Evolutionary conservation across 768 basidiomycete genomes (phyloP).

Genomic region (Boletus fagicola): DNA sequence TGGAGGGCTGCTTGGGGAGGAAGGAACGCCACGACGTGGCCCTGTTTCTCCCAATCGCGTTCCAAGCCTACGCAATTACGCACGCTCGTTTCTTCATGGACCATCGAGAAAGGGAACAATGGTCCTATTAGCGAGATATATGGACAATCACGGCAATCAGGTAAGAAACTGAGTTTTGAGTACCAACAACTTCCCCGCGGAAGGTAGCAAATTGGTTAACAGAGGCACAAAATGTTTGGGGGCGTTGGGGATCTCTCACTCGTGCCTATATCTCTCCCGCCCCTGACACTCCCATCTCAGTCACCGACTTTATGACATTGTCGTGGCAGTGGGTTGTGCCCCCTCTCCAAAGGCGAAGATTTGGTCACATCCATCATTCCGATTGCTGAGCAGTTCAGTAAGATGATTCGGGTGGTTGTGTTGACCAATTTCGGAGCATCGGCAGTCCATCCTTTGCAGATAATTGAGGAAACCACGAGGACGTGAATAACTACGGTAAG

Average conservation of each 20-base stretch:
- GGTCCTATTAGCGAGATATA: conserved; percentile 2
- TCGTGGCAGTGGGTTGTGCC: conserved; percentile 9
- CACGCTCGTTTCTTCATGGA: conserved; percentile 6
- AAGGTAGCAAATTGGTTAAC: background rate
- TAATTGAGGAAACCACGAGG: conserved; percentile 6
- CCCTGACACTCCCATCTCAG: background rate
- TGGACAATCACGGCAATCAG: background rate
- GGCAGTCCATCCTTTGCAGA: background rate
- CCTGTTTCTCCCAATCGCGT: conserved; percentile 5
- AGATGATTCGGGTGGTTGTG: conserved; percentile 4
- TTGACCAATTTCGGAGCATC: conserved; percentile 4
- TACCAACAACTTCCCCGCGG: background rate
- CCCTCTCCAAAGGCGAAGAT: background rate
- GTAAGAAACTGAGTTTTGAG: background rate
- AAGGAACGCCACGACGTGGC: background rate
- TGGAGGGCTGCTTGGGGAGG: background rate
- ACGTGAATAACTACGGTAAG: background rate
- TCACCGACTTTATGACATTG: background rate
- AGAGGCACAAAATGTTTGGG: conserved; percentile 6
- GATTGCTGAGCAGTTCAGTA: conserved; percentile 2
- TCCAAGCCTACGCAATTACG: conserved; percentile 5
- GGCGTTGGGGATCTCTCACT: background rate
- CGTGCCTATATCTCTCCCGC: no score
- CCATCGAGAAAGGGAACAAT: background rate
- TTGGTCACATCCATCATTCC: background rate